These are phyloP conservation scores for Didymella glomerata DNA, from an alignment of 2,329 filamentous ascomycete species.

Conservation along the genomic window DNA sequence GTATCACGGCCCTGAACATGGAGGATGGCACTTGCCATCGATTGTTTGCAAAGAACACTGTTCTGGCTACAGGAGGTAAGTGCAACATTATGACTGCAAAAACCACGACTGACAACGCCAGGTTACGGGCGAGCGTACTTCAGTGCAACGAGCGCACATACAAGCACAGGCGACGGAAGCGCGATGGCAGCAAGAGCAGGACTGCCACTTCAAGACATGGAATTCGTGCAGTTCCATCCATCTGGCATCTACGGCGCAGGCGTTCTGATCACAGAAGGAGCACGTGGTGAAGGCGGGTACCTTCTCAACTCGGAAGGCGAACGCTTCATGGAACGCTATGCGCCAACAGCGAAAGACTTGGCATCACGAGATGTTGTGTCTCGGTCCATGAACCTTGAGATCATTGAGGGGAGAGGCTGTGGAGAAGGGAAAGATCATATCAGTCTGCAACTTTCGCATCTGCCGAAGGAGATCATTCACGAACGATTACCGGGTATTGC, in stretches of 20 bases:
- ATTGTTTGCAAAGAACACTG: slow-evolving; percentile 59
- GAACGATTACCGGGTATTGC: slow-evolving; percentile 60
- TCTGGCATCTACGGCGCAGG: slow-evolving; percentile 61
- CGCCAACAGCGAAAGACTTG: slow-evolving; percentile 60
- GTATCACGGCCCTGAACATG: slow-evolving; percentile 58
- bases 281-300: slow-evolving; percentile 60
- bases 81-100: neutral
- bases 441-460: slow-evolving; percentile 58
- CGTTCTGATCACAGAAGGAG: slow-evolving; percentile 60
- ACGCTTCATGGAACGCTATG: slow-evolving; percentile 62
- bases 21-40: slow-evolving; percentile 60
- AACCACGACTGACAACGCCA: slow-evolving; percentile 18
- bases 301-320: slow-evolving; percentile 60
- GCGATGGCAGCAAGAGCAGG: slow-evolving; percentile 61
- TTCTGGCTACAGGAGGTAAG: slow-evolving; percentile 55
- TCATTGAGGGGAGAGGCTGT: slow-evolving; percentile 57
- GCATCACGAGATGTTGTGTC: slow-evolving; percentile 60
- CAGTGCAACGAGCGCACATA: slow-evolving; percentile 60
- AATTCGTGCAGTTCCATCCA: slow-evolving; percentile 62
- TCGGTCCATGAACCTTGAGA: slow-evolving; percentile 60
- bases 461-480: slow-evolving; percentile 57
- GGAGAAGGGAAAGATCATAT: slow-evolving; percentile 59
- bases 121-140: slow-evolving; percentile 62
- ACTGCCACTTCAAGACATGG: slow-evolving; percentile 60
- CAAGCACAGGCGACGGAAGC: slow-evolving; percentile 60